phyloP scores from a whole-genome alignment of 495 filamentous ascomycete species.

The Tuber aestivum region DNA sequence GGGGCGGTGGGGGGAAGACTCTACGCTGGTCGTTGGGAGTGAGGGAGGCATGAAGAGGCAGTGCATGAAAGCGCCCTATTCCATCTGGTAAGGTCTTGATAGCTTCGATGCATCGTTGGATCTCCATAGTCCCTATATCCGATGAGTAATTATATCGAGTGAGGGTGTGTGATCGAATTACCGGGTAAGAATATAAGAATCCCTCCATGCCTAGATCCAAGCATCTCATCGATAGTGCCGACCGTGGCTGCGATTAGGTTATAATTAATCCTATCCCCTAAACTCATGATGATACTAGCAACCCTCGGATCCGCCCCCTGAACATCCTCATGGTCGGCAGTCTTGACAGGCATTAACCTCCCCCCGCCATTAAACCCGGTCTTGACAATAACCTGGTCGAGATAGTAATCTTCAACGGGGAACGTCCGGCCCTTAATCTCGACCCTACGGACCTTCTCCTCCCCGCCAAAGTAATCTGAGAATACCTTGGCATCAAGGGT shows the following conservation, averaged over 20 bases:
- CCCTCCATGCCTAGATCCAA: constrained; percentile 65
- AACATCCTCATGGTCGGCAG: constrained; percentile 43
- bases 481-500: constrained; percentile 89
- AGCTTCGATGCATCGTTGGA: constrained; percentile 68
- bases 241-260: constrained; percentile 76
- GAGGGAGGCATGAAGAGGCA: constrained; percentile 89
- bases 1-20: constrained; percentile 72
- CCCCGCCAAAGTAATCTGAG: constrained; percentile 69
- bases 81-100: constrained; percentile 60
- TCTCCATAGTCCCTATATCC: constrained; percentile 61
- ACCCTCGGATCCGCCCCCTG: constrained; percentile 48
- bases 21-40: constrained; percentile 76
- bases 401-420: constrained; percentile 72
- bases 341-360: constrained; percentile 13
- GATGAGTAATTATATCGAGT: constrained; percentile 14
- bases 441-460: constrained; percentile 63
- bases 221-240: constrained; percentile 67
- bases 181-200: constrained; percentile 93
- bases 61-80: constrained; percentile 53
- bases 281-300: constrained; percentile 60
- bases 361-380: constrained; percentile 61
- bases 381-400: constrained; percentile 78
- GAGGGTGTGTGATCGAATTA: constrained; percentile 35
- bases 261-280: constrained; percentile 89
- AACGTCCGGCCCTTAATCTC: constrained; percentile 86